phyloP scores from a whole-genome alignment of 1,139 yeast genomes.

The Hyphopichia burtonii region DNA sequence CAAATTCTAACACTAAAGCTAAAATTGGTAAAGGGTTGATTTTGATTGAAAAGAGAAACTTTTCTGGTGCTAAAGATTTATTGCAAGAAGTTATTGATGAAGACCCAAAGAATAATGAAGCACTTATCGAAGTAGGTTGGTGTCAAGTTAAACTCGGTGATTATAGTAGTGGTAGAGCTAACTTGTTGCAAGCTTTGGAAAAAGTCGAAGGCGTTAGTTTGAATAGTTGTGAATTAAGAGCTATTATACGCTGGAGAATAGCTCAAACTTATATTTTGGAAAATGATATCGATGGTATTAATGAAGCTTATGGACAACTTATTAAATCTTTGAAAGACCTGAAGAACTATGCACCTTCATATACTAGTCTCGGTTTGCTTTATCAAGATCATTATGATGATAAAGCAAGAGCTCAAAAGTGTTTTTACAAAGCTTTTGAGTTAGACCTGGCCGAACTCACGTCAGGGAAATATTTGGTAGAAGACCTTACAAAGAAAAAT shows the following conservation, averaged over 20 bases:
- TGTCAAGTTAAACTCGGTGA: slow-evolving; percentile 60
- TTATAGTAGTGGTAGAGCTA: slow-evolving; percentile 52
- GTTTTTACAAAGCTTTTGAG: slow-evolving; percentile 89
- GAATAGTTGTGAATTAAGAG: slow-evolving; percentile 53
- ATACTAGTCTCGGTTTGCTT: slow-evolving; percentile 73
- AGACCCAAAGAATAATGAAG: slow-evolving; percentile 57
- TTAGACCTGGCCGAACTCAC: slow-evolving; percentile 71
- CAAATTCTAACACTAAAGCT: slow-evolving; percentile 53
- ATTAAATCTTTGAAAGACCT: slow-evolving; percentile 64
- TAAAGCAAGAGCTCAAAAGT: slow-evolving; percentile 69
- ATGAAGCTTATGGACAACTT: slow-evolving; percentile 48
- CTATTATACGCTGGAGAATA: slow-evolving; percentile 67
- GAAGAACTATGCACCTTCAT: slow-evolving; percentile 70
- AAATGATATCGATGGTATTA: slow-evolving; percentile 28
- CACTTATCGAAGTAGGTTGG: slow-evolving; percentile 77
- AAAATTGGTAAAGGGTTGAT: slow-evolving; percentile 82
- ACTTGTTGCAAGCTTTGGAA: slow-evolving; percentile 43
- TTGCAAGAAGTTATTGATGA: slow-evolving; percentile 50
- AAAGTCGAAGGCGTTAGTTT: slow-evolving; percentile 50
- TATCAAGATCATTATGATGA: slow-evolving; percentile 62
- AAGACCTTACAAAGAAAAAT: slow-evolving; percentile 58
- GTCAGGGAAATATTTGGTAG: slow-evolving; percentile 74
- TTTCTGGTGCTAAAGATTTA: slow-evolving; percentile 50
- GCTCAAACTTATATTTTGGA: slow-evolving; percentile 53
- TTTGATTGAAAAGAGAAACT: slow-evolving; percentile 61